These are phyloP conservation scores for Aristolochia fimbriata DNA, from an alignment of 164 flowering plant genomes.

Conservation along the genomic window DNA sequence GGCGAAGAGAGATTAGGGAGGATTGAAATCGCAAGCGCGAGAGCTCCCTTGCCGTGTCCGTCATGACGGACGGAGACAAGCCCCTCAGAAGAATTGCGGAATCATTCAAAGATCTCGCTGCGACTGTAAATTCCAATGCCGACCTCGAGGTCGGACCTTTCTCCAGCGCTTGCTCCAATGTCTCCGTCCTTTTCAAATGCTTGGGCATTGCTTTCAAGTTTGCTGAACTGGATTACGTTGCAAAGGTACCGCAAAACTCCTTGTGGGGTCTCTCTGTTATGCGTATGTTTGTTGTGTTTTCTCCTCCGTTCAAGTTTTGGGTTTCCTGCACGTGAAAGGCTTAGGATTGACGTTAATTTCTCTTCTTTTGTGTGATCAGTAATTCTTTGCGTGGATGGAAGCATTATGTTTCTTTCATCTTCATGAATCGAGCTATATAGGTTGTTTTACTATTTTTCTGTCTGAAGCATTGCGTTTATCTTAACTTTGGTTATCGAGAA, in stretches of 20 bases:
- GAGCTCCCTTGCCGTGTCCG: neutral
- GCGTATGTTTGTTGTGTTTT: neutral
- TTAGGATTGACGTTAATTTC: neutral
- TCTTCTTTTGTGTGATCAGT: neutral
- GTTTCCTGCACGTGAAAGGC: neutral
- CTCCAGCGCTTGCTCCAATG: conserved; percentile 73
- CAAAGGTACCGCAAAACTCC: conserved; percentile 43
- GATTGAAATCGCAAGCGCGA: neutral
- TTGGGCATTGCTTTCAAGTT: conserved; percentile 93
- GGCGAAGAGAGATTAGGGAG: no score
- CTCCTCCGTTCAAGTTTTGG: neutral
- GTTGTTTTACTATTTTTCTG: no score
- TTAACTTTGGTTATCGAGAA: no score
- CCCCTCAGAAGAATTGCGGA: conserved; percentile 46
- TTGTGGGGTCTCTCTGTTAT: neutral
- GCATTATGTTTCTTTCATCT: no score
- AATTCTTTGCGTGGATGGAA: neutral
- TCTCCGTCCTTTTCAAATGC: conserved; percentile 88
- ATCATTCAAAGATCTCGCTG: conserved; percentile 51
- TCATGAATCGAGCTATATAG: no score
- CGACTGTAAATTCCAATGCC: conserved; percentile 22
- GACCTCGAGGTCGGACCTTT: conserved; percentile 51
- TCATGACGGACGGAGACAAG: conserved; percentile 39
- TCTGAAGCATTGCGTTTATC: no score
- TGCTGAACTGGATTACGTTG: conserved; percentile 92